Base-by-base conservation (phyloP, 2,329 filamentous ascomycete genomes). In the Talaromyces islandicus region DNA sequence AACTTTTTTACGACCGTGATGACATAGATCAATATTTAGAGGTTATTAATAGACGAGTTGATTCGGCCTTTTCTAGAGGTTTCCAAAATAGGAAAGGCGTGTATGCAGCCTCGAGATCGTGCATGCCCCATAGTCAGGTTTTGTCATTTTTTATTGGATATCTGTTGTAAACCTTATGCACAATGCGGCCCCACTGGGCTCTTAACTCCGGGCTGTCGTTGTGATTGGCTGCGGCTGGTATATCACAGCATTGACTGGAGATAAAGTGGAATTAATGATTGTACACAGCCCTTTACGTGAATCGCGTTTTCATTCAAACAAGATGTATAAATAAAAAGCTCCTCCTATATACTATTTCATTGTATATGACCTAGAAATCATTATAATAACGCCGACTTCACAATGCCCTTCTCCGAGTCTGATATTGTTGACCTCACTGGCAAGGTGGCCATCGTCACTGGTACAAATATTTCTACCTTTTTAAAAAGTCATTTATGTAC, bases 401-500 rank as follows among this genome's bases (percentile, higher is more conserved):
- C 17, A 38, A 38, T n/a, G 35, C 35, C 35, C 35, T 56, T 56
- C 52, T 58, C 60, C 41, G 60, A 59, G 30, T 50, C 58, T 55
- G 54, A 41, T 29, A 54, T 61, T 10, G 54, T 55, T 21, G 38
- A 59, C 48, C 51, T 61, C 4, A 52, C 52, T n/a, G 60, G 56
- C 10, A 61, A 61, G 19, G 60, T 61, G n/a, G 51, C 58, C 46
- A 57, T 57, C 29, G 54, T 61, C 51, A 61, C 60, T 43, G 60
- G 60, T 30, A 38, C 29, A 35, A 43, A 29, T 21, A 41, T 27
- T 27, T 14, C 41, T 30, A 14, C 35, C 24, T 41, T 4, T 35
- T 56, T 43, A 43, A 25, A 56, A 10, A 19, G n/a, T 12, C 11
- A n/a, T 25, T 56, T 43, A 1, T 17, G 6, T 35, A 35, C 32